Evolutionary conservation across 2,329 filamentous ascomycete genomes (phyloP), one percentile per base, ranked within the genome.

Genomic region (Penicillium sp.): DNA sequence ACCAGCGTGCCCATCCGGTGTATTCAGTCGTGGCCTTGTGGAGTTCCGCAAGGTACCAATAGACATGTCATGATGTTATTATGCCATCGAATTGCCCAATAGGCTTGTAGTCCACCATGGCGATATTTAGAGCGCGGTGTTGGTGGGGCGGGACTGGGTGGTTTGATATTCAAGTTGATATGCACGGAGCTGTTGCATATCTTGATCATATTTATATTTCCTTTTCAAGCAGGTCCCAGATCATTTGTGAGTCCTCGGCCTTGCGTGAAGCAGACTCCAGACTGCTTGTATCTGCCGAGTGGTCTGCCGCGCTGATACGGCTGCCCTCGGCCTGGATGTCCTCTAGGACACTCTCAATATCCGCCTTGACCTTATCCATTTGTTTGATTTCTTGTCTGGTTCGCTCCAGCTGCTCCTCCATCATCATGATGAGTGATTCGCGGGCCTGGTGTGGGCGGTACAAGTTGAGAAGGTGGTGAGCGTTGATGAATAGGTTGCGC

Each of bases 391-490:
- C 92, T 52, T 82, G 83, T 62, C 82, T 84, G 53, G 87, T 88
- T 63, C 80, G 82, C 63, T 90, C 86, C 27, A 96, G 76, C 67
- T 93, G 89, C 62, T 89, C 87, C 74, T 96, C 89, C 89, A 97
- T 92, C 79, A 93, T 84, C 62, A 88, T 76, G 29, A 96, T 96
- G 55, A 96, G 79, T 26, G 88, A 92, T 77, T 97, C 92, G 43
- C 93, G 79, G 23, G 92, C 92, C 76, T 97, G 93, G 71, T 97
- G 92, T 9, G 92, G 92, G 29, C 93, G 84, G 75, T 96, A 97
- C 73, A 96, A 88, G 73, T 99, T 99, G 62, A 97, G 85, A 51
- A 96, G 82, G 68, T 95, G 90, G 74, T 97, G 92, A 68, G 95
- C 89, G 72, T 97, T 97, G 72, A 93, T 87, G 60, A 96, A 88